phyloP scores from a whole-genome alignment of 495 filamentous ascomycete genomes.

The Rusavskia elegans region DNA sequence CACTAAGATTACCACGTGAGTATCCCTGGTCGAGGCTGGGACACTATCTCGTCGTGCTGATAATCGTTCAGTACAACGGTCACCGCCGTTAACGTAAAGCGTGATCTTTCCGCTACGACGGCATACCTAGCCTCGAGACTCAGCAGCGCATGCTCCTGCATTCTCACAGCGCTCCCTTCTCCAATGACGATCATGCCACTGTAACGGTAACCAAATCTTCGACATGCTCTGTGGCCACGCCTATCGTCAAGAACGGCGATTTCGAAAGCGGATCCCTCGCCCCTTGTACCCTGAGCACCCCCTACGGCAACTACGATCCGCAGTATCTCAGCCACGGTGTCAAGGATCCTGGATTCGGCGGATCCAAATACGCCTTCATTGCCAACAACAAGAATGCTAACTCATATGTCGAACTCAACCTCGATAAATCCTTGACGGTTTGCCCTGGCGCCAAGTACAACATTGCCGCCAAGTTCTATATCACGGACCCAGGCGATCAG shows the following conservation, averaged over 20 bases:
- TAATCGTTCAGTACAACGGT: not conserved
- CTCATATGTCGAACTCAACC: not conserved
- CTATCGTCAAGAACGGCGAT: not conserved
- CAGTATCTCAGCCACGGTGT: not conserved
- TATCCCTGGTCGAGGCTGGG: not conserved
- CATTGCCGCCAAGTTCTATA: not conserved
- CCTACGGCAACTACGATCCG: not conserved
- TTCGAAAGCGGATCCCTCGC: not conserved
- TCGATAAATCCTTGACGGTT: not conserved
- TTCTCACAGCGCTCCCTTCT: not conserved
- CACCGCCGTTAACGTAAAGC: not conserved
- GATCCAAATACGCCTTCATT: not conserved
- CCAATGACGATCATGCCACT: not conserved
- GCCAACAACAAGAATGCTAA: not conserved
- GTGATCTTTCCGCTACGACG: not conserved
- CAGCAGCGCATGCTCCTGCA: not conserved
- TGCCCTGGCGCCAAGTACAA: not conserved
- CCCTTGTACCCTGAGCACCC: not conserved
- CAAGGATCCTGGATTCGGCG: not conserved
- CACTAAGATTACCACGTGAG: not conserved
- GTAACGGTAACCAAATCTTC: not conserved
- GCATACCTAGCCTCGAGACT: not conserved
- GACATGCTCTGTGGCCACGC: not conserved
- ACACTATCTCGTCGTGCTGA: not conserved
- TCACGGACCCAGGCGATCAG: not conserved